A percentile compares a stretch with the other conserved stretches of the same genome.
Evolutionary conservation across 129 eudicot species (phyloP).

Genomic region (Heracleum sosnowskyi): DNA sequence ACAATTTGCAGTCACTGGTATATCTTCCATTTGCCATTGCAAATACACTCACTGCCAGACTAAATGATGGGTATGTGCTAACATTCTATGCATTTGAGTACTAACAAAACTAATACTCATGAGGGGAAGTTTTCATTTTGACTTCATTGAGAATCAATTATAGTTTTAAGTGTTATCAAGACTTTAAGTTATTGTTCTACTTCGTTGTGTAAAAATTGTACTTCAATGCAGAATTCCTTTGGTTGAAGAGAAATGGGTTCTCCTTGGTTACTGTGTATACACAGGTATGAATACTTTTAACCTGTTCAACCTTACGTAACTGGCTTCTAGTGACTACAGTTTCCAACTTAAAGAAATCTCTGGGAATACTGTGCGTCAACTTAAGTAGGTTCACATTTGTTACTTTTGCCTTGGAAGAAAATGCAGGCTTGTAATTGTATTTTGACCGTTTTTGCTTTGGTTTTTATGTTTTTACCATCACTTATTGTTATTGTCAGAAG

Average conservation of each 20-base stretch:
- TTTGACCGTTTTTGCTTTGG: neutral
- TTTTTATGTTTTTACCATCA: neutral
- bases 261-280: constrained; percentile 69
- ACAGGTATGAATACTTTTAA: constrained; percentile 40
- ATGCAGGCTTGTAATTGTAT: neutral
- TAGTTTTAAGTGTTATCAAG: neutral
- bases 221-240: constrained; percentile 58
- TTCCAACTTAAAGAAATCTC: neutral
- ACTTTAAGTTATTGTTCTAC: neutral
- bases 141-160: neutral
- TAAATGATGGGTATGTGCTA: constrained; percentile 79
- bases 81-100: neutral
- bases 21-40: constrained; percentile 95
- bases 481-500: neutral
- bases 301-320: neutral
- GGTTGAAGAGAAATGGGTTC: constrained; percentile 80
- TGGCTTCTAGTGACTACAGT: neutral
- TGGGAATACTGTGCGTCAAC: neutral
- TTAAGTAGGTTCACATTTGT: neutral
- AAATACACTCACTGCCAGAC: constrained; percentile 78
- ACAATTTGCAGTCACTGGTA: constrained; percentile 54
- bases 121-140: neutral
- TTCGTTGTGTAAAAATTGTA: constrained; percentile 8
- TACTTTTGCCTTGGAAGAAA: neutral
- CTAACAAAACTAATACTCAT: neutral